Base-by-base conservation (phyloP, 345 rosid species). In the Euclidium syriacum region DNA sequence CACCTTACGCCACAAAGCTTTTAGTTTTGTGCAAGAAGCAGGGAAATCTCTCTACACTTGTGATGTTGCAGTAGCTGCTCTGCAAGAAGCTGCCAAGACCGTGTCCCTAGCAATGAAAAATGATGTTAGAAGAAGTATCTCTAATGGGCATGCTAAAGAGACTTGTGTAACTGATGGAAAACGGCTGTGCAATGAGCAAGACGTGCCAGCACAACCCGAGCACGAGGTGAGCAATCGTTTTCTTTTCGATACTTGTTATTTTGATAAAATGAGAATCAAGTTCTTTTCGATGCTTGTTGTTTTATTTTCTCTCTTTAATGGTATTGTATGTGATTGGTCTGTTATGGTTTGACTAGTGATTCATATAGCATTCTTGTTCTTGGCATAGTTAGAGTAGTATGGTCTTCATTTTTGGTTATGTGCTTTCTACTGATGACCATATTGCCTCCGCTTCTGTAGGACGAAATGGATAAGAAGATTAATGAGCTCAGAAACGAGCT, bases 1-100 rank as follows among this genome's bases (percentile, higher is more conserved):
- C 64, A 81, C 79, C 42, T 67, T 84, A 16, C 81, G 90, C 20
- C 86, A 81, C 54, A 84, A 84, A 61, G 81, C 90, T 27, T 74
- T 67, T 63, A 81, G 70, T 51, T 78, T 75, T 84, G 86, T 79
- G 34, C 81, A 84, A 32, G 86, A 84, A 64, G 83, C 77, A 1
- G 77, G 77, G 4, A 73, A 72, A 41, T 79, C 86, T 34, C 22
- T 58, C 19, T 76, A 84, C 36, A 62, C 65, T 36, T 84, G 69
- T 39, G 60, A 78, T 55, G 74, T 76, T 20, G 90, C 86, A 48
- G 56, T 73, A 6, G 67, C 11, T 67, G 83, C 83, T 62, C 32
- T 84, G 56, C 81, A 74, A 79, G 85, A 84, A 44, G 85, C 85
- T 70, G 73, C 77, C 48, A 79, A 78, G 75, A 79, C 71, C 33